Percentiles rank a stretch among this genome's conserved stretches.
Evolutionary conservation across 495 filamentous ascomycete species (phyloP).

Genomic region (Podospora appendiculata): DNA sequence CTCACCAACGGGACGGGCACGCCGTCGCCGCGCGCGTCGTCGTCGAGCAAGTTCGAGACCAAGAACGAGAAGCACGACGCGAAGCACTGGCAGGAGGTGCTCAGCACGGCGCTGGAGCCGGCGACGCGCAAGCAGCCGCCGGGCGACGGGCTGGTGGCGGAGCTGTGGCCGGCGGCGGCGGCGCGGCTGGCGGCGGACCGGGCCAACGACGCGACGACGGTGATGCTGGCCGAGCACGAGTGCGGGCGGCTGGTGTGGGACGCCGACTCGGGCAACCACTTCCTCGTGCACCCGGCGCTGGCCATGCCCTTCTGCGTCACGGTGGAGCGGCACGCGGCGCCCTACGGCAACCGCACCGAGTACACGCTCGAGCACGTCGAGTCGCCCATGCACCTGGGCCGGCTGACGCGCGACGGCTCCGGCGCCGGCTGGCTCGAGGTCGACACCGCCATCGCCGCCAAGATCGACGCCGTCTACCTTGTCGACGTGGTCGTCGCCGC

Average conservation of each 20-base stretch:
- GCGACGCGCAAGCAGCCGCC: constrained; percentile 48
- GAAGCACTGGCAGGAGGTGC: constrained; percentile 45
- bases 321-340: constrained; percentile 38
- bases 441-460: constrained; percentile 41
- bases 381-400: constrained; percentile 41
- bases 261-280: constrained; percentile 51
- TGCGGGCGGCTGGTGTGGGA: constrained; percentile 68
- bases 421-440: constrained; percentile 46
- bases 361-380: constrained; percentile 57
- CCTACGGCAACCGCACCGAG: constrained; percentile 43
- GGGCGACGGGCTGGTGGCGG: constrained; percentile 62
- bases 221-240: constrained; percentile 60
- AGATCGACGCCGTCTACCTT: constrained; percentile 56
- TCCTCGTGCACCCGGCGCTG: constrained; percentile 63
- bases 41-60: constrained; percentile 7
- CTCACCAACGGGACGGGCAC: constrained; percentile 23
- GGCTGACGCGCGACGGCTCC: constrained; percentile 43
- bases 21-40: constrained; percentile 20
- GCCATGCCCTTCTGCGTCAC: constrained; percentile 49
- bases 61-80: constrained; percentile 22
- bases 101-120: constrained; percentile 54
- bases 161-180: constrained; percentile 64
- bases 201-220: constrained; percentile 52
- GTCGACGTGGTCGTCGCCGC: constrained; percentile 69
- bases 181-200: constrained; percentile 63